Evolutionary conservation across 768 basidiomycete genomes (phyloP).

Genomic region (Naganishia randhawae): DNA sequence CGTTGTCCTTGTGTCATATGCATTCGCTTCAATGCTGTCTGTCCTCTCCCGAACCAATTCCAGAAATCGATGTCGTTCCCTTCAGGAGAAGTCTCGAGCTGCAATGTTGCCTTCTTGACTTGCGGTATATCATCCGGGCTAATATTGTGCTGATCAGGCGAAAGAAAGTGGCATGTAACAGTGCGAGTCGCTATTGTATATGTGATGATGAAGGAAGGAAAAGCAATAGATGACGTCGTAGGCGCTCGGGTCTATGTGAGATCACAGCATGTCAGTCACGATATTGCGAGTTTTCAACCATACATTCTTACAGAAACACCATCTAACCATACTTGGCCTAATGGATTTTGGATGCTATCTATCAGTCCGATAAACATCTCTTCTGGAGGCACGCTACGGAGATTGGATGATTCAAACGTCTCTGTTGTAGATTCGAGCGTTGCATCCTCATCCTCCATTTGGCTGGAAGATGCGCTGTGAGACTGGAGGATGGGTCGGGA

Average conservation of each 20-base stretch:
- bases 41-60: slow-evolving; percentile 17
- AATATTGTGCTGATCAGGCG: neutral
- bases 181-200: slow-evolving; percentile 38
- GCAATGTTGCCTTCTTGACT: neutral
- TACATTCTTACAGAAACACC: slow-evolving; percentile 43
- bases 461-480: neutral
- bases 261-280: slow-evolving; percentile 10
- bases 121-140: neutral
- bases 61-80: slow-evolving; percentile 1
- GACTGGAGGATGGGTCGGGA: slow-evolving; percentile 35
- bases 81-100: neutral
- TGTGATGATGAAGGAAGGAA: slow-evolving; percentile 43
- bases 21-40: slow-evolving; percentile 11
- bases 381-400: neutral
- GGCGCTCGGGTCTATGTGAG: slow-evolving; percentile 30
- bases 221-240: slow-evolving; percentile 43
- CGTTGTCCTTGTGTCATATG: slow-evolving; percentile 12
- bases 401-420: neutral
- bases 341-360: slow-evolving; percentile 30
- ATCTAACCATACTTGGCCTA: slow-evolving; percentile 49
- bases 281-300: neutral
- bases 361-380: slow-evolving; percentile 24
- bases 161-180: slow-evolving; percentile 31
- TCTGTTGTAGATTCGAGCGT: slow-evolving; percentile 6
- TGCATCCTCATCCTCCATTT: neutral